phyloP scores from a whole-genome alignment of 805 yeast species.

The Phaffomyces antillensis region DNA sequence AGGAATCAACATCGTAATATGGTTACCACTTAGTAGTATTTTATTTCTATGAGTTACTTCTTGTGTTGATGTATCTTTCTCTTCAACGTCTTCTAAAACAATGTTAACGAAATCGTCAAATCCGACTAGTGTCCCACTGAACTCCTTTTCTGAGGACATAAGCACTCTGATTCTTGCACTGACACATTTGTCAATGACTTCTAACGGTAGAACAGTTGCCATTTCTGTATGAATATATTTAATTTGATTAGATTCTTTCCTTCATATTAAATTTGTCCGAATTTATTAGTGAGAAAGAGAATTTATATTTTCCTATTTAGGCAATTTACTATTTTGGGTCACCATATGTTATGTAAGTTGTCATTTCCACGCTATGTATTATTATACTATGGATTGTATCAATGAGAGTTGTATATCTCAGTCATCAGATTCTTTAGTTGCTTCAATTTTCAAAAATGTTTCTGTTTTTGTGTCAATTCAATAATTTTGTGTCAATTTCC shows the following conservation, averaged over 20 bases:
- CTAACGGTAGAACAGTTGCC: conserved; percentile 50
- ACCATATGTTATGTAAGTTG: too few species aligned
- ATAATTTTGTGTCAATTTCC: too few species aligned
- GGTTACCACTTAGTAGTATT: conserved; percentile 67
- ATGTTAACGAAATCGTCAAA: conserved; percentile 94
- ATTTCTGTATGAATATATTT: background rate
- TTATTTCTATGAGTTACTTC: conserved; percentile 41
- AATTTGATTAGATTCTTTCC: background rate
- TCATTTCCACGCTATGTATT: too few species aligned
- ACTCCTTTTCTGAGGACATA: conserved; percentile 58
- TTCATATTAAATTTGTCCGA: background rate
- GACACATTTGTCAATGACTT: conserved; percentile 79
- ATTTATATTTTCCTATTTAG: too few species aligned
- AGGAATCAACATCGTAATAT: conserved; percentile 62
- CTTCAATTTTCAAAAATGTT: too few species aligned
- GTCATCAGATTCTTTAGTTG: too few species aligned
- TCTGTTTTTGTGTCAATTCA: too few species aligned
- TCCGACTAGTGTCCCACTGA: conserved; percentile 82
- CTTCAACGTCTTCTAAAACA: conserved; percentile 77
- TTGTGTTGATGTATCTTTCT: conserved; percentile 41
- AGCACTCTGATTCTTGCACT: conserved; percentile 75
- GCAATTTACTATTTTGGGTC: too few species aligned
- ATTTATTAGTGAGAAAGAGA: background rate
- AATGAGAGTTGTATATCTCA: too few species aligned
- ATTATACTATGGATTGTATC: too few species aligned